Evolutionary conservation across 139 green algal species (phyloP), one percentile per base, ranked within the genome.

Genomic region (Chloropicon primus): DNA sequence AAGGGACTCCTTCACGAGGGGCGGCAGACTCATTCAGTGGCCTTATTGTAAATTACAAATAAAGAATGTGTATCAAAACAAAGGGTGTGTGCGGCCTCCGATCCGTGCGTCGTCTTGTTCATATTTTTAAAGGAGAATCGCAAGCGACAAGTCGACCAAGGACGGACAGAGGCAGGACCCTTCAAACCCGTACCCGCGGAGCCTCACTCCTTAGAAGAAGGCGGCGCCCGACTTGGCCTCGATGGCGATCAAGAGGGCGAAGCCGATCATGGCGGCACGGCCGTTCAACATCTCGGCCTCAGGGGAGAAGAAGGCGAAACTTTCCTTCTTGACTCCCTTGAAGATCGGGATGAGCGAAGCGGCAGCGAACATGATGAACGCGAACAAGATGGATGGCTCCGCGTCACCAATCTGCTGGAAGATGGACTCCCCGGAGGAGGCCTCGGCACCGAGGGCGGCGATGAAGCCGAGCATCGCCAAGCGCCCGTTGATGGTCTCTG

Each of bases 401-500:
- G 74, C 74, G 2, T 80, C 22, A 2, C 24, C 24, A 2, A 86
- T 78, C 85, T 92, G 87, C 29, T 73, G 72, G n/a, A 88, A 26
- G n/a, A 91, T 76, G 24, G 29, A 76, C 81, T 88, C 74, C 22
- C 79, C 78, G 2, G 78, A 84, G 25, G 77, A 62, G 1, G 89
- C 25, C 88, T 93, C 89, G 28, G 81, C 86, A 25, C 76, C 84
- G 24, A 93, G 22, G 2, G 84, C 87, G 5, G 84, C 80, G 0
- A 90, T 73, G n/a, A 93, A 86, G 74, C 86, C 89, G 10, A 93
- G 82, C 87, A 90, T 91, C 23, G 86, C 84, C 23, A 91, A 80
- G 21, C 85, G 62, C 29, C 86, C 86, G 76, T 92, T 92, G 27
- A 88, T 80, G 21, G 85, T 82, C 83, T 91, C 86, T 17, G 87